Evolutionary conservation across 306 rosid species (phyloP), one percentile per base, ranked within the genome.

Genomic region (Inga oerstediana): DNA sequence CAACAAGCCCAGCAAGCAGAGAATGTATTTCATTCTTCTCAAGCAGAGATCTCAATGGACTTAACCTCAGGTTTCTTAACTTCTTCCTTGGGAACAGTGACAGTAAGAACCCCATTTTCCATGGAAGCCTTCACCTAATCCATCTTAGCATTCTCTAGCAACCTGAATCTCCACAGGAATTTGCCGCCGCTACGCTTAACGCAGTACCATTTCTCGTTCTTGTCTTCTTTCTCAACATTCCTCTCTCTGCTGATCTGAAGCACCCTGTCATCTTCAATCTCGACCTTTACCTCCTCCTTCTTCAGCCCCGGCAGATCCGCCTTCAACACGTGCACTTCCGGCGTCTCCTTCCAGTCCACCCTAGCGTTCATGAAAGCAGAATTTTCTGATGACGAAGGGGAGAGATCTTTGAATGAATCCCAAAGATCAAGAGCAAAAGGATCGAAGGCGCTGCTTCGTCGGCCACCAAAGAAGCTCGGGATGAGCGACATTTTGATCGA

Each of bases 1-100:
- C 59, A 1, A 52, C 22, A 15, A 51, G 22, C 59, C 59, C 59
- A 52, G 5, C 1, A 52, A 17, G 59, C 22, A 52, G n/a, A 52
- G 9, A 52, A 5, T 17, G 59, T 17, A 17, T 6, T 17, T 85
- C 90, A 88, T 90, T 58, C 24, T 7, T 24, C 66, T 59, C 30
- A 22, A n/a, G 17, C n/a, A 17, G 59, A 17, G 59, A 52, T 17
- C 59, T 52, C 59, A 6, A 52, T 19, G 3, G 59, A 22, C 59
- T 52, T 52, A 17, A 52, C 59, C 10, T 52, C 59, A 5, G 59
- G 59, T 19, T 52, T 52, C 59, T 52, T 52, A 17, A 52, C 59
- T 22, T 52, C 59, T 52, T 52, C 3, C 59, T 52, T 52, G 2
- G 59, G 59, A 52, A 52, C 22, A 5, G 59, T 52, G 8, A 52